Evolutionary conservation across 345 rosid genomes (phyloP).

Genomic region (Litchi chinensis): DNA sequence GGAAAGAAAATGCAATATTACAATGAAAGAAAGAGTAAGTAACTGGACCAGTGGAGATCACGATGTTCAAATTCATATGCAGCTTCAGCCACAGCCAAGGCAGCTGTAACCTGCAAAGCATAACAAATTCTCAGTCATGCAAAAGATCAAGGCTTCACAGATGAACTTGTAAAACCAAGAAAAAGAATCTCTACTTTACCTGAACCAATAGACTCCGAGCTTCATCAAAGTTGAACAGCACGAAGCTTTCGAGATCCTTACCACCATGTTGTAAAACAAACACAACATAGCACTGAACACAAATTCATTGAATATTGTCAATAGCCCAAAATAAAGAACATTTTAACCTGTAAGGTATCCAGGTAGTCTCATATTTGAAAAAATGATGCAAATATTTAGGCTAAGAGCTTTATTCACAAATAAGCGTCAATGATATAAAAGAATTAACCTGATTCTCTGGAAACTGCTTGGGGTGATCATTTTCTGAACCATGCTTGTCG

Average conservation of each 20-base stretch:
- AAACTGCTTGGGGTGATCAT: constrained; percentile 86
- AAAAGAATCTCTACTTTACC: constrained; percentile 39
- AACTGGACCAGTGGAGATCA: constrained; percentile 80
- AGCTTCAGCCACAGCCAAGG: constrained; percentile 90
- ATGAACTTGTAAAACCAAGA: not conserved
- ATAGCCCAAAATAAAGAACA: constrained; percentile 6
- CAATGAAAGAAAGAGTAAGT: constrained; percentile 16
- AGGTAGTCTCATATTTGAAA: not conserved
- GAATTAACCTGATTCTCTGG: constrained; percentile 71
- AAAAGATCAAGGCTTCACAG: not conserved
- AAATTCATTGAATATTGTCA: constrained; percentile 26
- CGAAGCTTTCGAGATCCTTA: constrained; percentile 92
- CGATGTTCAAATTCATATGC: constrained; percentile 96
- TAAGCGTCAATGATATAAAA: constrained; percentile 11
- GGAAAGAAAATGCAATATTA: not conserved
- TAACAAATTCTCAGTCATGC: not conserved
- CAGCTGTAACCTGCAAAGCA: constrained; percentile 76
- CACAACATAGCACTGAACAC: constrained; percentile 71
- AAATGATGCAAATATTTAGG: not conserved
- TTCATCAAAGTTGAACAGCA: constrained; percentile 76
- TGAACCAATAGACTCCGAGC: constrained; percentile 80
- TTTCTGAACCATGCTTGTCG: constrained; percentile 73
- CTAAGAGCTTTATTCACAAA: not conserved
- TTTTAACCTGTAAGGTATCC: not conserved
- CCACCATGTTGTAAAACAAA: constrained; percentile 97